These are phyloP conservation scores for Kwoniella heveanensis DNA, from an alignment of 768 basidiomycete species.

Conservation along the genomic window DNA sequence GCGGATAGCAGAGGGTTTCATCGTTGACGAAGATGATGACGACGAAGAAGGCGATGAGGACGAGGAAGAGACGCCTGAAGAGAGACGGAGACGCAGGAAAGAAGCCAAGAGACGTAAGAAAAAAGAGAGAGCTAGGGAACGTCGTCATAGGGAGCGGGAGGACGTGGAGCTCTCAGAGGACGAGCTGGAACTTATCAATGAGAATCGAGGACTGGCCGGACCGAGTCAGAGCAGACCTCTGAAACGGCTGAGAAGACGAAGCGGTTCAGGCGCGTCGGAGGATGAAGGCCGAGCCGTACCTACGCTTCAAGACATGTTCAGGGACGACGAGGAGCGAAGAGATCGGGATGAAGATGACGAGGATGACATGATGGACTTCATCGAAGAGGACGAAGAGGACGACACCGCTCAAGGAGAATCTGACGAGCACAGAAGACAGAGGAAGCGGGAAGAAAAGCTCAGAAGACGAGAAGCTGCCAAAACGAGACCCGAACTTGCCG, in stretches of 20 bases:
- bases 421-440: conserved; percentile 71
- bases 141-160: conserved; percentile 63
- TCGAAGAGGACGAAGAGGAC: conserved; percentile 62
- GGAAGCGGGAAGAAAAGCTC: conserved; percentile 59
- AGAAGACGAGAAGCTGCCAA: conserved; percentile 67
- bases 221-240: conserved; percentile 62
- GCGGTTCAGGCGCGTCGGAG: conserved; percentile 68
- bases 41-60: conserved; percentile 73
- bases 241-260: conserved; percentile 73
- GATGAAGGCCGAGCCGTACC: conserved; percentile 61
- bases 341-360: conserved; percentile 69
- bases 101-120: conserved; percentile 65
- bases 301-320: conserved; percentile 71
- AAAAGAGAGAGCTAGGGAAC: conserved; percentile 56
- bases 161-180: conserved; percentile 70
- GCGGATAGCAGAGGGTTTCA: conserved; percentile 81
- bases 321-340: conserved; percentile 62
- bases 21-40: conserved; percentile 85
- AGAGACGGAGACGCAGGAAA: conserved; percentile 58
- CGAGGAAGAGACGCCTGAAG: conserved; percentile 64
- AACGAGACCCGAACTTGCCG: conserved; percentile 67
- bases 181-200: conserved; percentile 77
- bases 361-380: conserved; percentile 70
- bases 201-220: conserved; percentile 82
- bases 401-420: conserved; percentile 74